phyloP scores from a whole-genome alignment of 2,329 filamentous ascomycete genomes.

The Triangularia setosa region DNA sequence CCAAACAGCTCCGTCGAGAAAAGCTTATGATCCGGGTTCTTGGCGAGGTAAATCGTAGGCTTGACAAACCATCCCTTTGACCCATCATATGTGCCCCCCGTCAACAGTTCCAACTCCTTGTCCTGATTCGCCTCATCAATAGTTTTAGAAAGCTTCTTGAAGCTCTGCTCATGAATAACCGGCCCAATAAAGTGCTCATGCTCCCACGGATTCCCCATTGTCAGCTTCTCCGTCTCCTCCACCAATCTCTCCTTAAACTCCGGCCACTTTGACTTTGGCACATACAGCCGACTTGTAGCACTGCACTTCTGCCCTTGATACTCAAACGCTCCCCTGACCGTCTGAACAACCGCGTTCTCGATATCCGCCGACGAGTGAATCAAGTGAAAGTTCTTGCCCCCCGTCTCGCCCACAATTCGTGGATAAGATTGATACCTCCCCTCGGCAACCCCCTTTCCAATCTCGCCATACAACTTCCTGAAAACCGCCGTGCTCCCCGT shows the following conservation, averaged over 20 bases:
- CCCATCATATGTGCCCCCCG: conserved; percentile 42
- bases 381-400: conserved; percentile 52
- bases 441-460: conserved; percentile 74
- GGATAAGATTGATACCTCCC: conserved; percentile 77
- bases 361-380: conserved; percentile 45
- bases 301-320: conserved; percentile 52
- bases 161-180: conserved; percentile 46
- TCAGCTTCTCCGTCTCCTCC: conserved; percentile 34
- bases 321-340: conserved; percentile 47
- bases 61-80: conserved; percentile 43
- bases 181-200: conserved; percentile 42
- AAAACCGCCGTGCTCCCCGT: conserved; percentile 92
- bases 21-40: conserved; percentile 40
- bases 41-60: conserved; percentile 44
- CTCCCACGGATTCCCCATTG: conserved; percentile 31
- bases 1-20: conserved; percentile 48
- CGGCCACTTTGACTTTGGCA: conserved; percentile 44
- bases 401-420: conserved; percentile 47
- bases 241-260: conserved; percentile 38
- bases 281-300: conserved; percentile 50
- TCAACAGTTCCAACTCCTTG: conserved; percentile 38
- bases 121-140: conserved; percentile 46
- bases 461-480: conserved; percentile 81
- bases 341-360: conserved; percentile 43
- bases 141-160: conserved; percentile 41